phyloP scores from a whole-genome alignment of 768 basidiomycete genomes.

The Phallus indusiatus region DNA sequence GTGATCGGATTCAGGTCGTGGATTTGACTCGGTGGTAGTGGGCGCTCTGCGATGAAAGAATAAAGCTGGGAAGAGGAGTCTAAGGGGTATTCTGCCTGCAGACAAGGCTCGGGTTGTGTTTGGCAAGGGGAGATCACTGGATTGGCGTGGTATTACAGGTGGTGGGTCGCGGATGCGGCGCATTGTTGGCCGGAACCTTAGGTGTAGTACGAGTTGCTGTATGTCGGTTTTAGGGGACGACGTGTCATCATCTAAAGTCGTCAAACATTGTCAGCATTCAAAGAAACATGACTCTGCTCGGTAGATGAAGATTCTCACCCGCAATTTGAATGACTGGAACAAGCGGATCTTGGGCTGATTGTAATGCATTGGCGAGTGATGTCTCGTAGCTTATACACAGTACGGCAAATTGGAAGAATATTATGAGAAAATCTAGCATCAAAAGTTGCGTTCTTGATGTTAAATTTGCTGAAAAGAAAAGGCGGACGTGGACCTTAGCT shows the following conservation, averaged over 20 bases:
- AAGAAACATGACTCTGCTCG: background rate
- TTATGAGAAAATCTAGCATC: slow-evolving; percentile 56
- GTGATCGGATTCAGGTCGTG: slow-evolving; percentile 41
- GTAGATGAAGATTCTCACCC: background rate
- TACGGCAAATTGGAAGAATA: slow-evolving; percentile 57
- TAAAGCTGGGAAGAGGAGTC: slow-evolving; percentile 3
- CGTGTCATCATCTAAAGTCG: slow-evolving; percentile 7
- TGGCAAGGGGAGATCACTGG: slow-evolving; percentile 41
- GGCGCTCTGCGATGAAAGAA: background rate
- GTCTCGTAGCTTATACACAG: slow-evolving; percentile 61
- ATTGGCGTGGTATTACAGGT: slow-evolving; percentile 20
- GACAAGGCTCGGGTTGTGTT: slow-evolving; percentile 39
- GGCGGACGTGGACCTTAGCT: background rate
- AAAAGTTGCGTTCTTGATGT: slow-evolving; percentile 64
- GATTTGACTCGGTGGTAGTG: slow-evolving; percentile 38
- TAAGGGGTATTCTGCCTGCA: slow-evolving; percentile 4
- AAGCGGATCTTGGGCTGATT: slow-evolving; percentile 33
- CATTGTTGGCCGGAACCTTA: slow-evolving; percentile 45
- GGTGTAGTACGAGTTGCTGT: slow-evolving; percentile 43
- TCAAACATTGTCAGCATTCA: background rate
- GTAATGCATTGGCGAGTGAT: slow-evolving; percentile 33
- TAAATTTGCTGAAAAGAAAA: slow-evolving; percentile 32
- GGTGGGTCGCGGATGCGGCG: slow-evolving; percentile 49
- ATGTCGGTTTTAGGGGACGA: slow-evolving; percentile 20
- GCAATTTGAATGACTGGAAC: slow-evolving; percentile 13